Conservation (phyloP, 768 basidiomycete species). For the Chalciporus chontae region DNA sequence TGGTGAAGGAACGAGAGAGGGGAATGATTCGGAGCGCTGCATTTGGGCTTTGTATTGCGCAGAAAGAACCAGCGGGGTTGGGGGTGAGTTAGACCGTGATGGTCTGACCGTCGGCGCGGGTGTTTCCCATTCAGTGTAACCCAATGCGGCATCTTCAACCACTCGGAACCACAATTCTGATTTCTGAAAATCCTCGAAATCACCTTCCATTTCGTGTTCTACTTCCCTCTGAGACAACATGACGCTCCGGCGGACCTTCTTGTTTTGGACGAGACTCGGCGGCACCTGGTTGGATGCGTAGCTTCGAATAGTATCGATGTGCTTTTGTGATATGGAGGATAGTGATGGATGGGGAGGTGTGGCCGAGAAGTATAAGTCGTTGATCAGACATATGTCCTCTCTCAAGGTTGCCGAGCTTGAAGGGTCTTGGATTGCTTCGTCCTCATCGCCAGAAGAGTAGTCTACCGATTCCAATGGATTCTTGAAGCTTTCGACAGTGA, state of each 20-base stretch:
- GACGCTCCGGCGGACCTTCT: constrained; percentile 71
- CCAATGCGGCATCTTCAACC: constrained; percentile 59
- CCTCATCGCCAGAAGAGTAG: constrained; percentile 55
- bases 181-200: constrained; percentile 84
- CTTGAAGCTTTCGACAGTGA: constrained; percentile 96
- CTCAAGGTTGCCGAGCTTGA: constrained; percentile 59
- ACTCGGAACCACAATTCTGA: constrained; percentile 94
- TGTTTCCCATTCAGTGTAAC: constrained; percentile 8
- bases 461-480: constrained; percentile 88
- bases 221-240: constrained; percentile 83
- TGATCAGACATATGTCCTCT: constrained; percentile 88
- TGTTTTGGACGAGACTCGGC: constrained; percentile 38
- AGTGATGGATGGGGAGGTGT: constrained; percentile 55
- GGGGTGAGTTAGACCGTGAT: constrained; percentile 10
- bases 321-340: constrained; percentile 62
- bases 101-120: constrained; percentile 1
- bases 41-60: constrained; percentile 14
- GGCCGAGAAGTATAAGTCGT: constrained; percentile 80
- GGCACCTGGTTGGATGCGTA: constrained; percentile 54
- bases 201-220: constrained; percentile 85
- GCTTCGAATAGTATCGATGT: constrained; percentile 64
- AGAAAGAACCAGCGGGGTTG: not conserved
- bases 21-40: constrained; percentile 36
- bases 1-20: constrained; percentile 24
- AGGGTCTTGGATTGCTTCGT: constrained; percentile 55